These are phyloP conservation scores for Raffaelea deltoideospora DNA, from an alignment of 2,329 filamentous ascomycete species.

Conservation along the genomic window DNA sequence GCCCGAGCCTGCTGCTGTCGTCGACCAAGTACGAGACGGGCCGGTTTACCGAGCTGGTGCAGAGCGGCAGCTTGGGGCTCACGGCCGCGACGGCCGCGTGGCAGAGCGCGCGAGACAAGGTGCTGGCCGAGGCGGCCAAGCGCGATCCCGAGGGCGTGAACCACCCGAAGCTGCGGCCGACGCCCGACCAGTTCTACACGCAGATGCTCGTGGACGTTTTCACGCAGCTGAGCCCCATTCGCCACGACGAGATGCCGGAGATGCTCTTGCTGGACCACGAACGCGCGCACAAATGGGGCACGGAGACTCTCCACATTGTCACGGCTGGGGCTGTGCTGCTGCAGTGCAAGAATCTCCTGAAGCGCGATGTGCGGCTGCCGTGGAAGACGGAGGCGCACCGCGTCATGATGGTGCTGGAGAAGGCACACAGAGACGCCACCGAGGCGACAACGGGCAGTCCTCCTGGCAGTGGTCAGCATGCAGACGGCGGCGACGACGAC, in stretches of 20 bases:
- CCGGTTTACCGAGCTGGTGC: conserved; percentile 49
- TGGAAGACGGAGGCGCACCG: conserved; percentile 63
- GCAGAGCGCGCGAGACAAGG: conserved; percentile 46
- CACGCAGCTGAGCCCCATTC: conserved; percentile 42
- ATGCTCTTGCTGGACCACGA: conserved; percentile 55
- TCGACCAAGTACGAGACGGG: conserved; percentile 61
- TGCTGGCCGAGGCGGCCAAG: conserved; percentile 48
- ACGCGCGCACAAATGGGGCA: conserved; percentile 43
- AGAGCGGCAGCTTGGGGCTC: conserved; percentile 26
- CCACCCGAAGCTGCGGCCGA: conserved; percentile 46
- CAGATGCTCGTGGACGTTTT: conserved; percentile 64
- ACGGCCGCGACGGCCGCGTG: conserved; percentile 50
- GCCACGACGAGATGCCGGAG: conserved; percentile 46
- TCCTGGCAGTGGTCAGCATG: not conserved
- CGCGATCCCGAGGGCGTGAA: conserved; percentile 55
- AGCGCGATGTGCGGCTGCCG: conserved; percentile 60
- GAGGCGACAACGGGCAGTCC: no score
- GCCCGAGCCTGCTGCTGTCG: conserved; percentile 56
- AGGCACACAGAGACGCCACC: conserved; percentile 20
- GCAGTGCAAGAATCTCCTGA: conserved; percentile 70
- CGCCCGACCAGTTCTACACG: conserved; percentile 55
- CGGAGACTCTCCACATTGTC: conserved; percentile 48
- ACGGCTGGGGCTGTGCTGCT: conserved; percentile 61
- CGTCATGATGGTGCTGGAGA: conserved; percentile 53
- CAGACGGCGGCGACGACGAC: not conserved